phyloP scores from a whole-genome alignment of 441 rosid species.

The Erysimum cheiri region DNA sequence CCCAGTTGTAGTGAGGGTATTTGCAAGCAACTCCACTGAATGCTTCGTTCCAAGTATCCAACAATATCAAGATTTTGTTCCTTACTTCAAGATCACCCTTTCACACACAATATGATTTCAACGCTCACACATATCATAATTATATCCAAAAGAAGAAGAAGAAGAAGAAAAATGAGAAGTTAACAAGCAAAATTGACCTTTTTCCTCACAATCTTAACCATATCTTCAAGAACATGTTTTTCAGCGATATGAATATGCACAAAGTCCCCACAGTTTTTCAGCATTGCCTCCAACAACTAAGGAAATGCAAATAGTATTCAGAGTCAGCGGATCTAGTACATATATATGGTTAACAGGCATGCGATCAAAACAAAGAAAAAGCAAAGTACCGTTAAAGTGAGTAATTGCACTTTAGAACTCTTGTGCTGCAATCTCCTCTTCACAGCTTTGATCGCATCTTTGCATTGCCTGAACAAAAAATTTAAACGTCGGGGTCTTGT shows the following conservation, averaged over 20 bases:
- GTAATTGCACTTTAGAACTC: constrained; percentile 78
- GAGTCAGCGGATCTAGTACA: neutral
- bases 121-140: neutral
- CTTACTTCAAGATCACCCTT: constrained; percentile 87
- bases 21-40: constrained; percentile 82
- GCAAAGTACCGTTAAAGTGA: constrained; percentile 80
- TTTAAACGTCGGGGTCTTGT: neutral
- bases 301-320: neutral
- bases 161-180: no score
- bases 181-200: constrained; percentile 49
- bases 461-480: constrained; percentile 66
- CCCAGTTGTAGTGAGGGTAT: constrained; percentile 86
- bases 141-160: neutral
- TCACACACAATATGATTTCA: neutral
- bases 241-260: constrained; percentile 85
- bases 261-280: constrained; percentile 92
- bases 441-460: constrained; percentile 91
- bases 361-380: neutral
- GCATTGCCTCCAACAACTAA: constrained; percentile 92
- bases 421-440: constrained; percentile 91
- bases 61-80: constrained; percentile 73
- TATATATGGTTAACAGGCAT: no score
- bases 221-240: constrained; percentile 83
- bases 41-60: constrained; percentile 98
- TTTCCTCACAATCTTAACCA: constrained; percentile 86